Conservation (phyloP, 2,329 filamentous ascomycete genomes). For the Didymella exigua region DNA sequence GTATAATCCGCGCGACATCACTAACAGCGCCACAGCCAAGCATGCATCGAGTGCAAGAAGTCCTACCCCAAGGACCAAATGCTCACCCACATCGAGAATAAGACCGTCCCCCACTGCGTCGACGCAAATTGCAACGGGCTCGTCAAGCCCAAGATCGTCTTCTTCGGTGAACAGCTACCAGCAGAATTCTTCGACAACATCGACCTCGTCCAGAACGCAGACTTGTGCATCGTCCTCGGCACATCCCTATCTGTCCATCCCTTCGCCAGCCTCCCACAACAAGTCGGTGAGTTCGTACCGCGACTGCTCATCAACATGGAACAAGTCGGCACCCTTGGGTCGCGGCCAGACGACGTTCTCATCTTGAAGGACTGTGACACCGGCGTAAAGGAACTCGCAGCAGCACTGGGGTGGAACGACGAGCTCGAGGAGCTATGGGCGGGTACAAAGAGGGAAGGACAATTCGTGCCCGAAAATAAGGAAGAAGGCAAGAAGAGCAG, state of each 20-base stretch:
- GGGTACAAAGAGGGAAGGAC: conserved; percentile 56
- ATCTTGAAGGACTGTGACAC: conserved; percentile 82
- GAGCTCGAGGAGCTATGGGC: conserved; percentile 82
- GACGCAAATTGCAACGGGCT: conserved; percentile 70
- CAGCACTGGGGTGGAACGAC: conserved; percentile 80
- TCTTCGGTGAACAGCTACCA: conserved; percentile 82
- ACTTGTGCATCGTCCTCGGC: conserved; percentile 84
- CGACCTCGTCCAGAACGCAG: conserved; percentile 62
- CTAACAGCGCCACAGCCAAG: conserved; percentile 60
- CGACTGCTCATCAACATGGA: conserved; percentile 89
- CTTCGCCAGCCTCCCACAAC: conserved; percentile 78
- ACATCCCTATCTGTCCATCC: conserved; percentile 88
- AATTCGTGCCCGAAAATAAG: conserved; percentile 42
- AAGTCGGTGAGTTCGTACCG: conserved; percentile 67
- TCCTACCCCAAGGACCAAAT: conserved; percentile 76
- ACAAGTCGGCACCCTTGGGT: conserved; percentile 77
- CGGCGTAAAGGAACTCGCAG: conserved; percentile 78
- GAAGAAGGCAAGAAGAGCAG: conserved; percentile 57
- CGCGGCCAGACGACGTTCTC: conserved; percentile 81
- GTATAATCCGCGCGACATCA: not conserved
- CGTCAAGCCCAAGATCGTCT: conserved; percentile 94
- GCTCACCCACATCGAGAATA: conserved; percentile 68
- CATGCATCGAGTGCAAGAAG: conserved; percentile 85
- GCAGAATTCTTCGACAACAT: conserved; percentile 66
- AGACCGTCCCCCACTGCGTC: conserved; percentile 72